Base-by-base conservation (phyloP, 75 land plant species). In the Selaginella moellendorffii region DNA sequence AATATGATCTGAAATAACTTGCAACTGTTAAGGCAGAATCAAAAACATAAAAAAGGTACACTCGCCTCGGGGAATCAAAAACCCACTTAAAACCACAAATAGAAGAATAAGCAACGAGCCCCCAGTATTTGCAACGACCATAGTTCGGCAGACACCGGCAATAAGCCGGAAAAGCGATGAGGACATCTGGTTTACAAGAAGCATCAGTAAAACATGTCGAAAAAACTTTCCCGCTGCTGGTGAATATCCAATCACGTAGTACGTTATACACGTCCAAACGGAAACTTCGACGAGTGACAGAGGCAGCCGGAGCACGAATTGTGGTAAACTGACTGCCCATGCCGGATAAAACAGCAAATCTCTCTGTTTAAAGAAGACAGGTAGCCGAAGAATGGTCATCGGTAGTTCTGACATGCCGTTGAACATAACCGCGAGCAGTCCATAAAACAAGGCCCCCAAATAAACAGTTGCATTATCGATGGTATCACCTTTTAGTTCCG, bases 101-200 rank as follows among this genome's bases (percentile, higher is more conserved):
- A 56, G 59, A 21, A 56, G 59, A 21, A 56, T 24, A 56, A 56
- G 19, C 21, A 56, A 9, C 17, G 59, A 56, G 19, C 59, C 59
- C n/a, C 59, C 59, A 21, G 59, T 24, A 56, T 56, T 56, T 21
- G 59, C 59, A 19, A 56, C 9, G 19, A 56, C 59, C 59, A 56
- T 21, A 19, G 59, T 56, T n/a, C 59, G 59, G 21, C 21, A 56
- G 19, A 56, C 59, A 8, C 59, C 59, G 24, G 59, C 59, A 56
- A 56, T 19, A 25, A 56, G 5, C 23, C 59, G 59, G 59, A 56
- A 56, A 8, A 56, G 59, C n/a, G 59, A 56, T 9, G 59, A 56
- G 5, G 59, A 5, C 59, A 56, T 56, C 19, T 56, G 59, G 24
- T 56, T 56, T 8, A 56, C 59, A 56, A 56, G 21, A 25, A 56